Conservation (phyloP, 371 early-diverging fungal species). For the Phascolomyces articulosus region DNA sequence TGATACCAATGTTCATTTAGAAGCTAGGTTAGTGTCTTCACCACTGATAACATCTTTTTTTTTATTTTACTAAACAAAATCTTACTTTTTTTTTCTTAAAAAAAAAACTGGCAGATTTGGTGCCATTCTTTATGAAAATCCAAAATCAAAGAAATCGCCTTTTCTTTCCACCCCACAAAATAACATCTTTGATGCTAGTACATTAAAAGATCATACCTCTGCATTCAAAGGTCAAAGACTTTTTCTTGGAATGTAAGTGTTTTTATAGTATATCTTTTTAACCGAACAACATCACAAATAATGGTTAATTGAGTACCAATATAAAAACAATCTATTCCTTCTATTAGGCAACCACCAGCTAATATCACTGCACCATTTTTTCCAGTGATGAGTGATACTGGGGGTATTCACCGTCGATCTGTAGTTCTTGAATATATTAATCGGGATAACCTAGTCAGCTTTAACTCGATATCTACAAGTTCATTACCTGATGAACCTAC, state of each 20-base stretch:
- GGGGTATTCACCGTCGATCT: slow-evolving; percentile 26
- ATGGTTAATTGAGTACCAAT: too few relatives aligned
- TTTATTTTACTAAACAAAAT: too few relatives aligned
- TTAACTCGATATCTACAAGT: neutral
- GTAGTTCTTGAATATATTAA: slow-evolving; percentile 35
- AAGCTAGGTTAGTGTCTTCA: slow-evolving; percentile 44
- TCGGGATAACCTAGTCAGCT: neutral
- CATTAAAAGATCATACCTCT: neutral
- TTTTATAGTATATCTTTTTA: neutral
- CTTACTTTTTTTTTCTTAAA: neutral
- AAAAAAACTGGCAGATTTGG: slow-evolving; percentile 37
- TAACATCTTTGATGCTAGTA: neutral
- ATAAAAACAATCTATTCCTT: too few relatives aligned
- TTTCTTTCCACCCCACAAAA: slow-evolving; percentile 12
- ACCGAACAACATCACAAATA: too few relatives aligned
- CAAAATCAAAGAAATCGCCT: slow-evolving; percentile 1
- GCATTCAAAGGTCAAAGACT: slow-evolving; percentile 16
- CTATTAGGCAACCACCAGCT: slow-evolving; percentile 30
- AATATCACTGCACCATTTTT: slow-evolving; percentile 22
- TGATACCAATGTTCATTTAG: slow-evolving; percentile 20
- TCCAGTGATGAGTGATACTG: slow-evolving; percentile 21
- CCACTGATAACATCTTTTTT: too few relatives aligned
- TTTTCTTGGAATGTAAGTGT: slow-evolving; percentile 29
- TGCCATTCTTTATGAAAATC: slow-evolving; percentile 29
- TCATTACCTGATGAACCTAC: neutral